These are phyloP conservation scores for Candida coleopterorum DNA, from an alignment of 805 yeast species.

Conservation along the genomic window DNA sequence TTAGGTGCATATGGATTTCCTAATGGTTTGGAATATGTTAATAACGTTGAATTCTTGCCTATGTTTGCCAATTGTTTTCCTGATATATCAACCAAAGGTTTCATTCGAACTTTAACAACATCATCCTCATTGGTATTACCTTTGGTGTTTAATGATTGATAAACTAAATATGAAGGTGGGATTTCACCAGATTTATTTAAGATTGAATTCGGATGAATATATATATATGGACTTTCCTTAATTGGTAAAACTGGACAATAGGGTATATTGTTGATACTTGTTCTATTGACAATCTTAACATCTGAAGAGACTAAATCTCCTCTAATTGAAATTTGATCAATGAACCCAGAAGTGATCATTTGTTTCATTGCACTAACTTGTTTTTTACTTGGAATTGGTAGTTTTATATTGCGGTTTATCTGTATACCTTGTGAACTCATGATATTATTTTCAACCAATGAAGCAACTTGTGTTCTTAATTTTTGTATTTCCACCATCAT, in stretches of 20 bases:
- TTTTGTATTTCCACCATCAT: conserved; percentile 81
- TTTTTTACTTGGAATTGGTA: conserved; percentile 60
- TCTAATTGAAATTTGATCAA: conserved; percentile 85
- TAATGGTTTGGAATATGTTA: conserved; percentile 86
- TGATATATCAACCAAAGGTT: conserved; percentile 68
- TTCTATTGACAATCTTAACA: conserved; percentile 51
- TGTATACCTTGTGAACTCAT: conserved; percentile 52
- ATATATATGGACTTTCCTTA: conserved; percentile 53
- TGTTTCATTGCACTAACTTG: conserved; percentile 84
- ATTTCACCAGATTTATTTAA: conserved; percentile 54
- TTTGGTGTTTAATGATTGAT: conserved; percentile 53
- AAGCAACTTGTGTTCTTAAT: conserved; percentile 72
- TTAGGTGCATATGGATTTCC: conserved; percentile 89
- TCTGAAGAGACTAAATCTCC: conserved; percentile 72
- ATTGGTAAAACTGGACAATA: conserved; percentile 49
- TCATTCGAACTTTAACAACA: conserved; percentile 53
- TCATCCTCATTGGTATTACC: conserved; percentile 46
- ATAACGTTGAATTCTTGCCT: conserved; percentile 64
- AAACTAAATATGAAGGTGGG: conserved; percentile 80
- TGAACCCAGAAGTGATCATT: conserved; percentile 86
- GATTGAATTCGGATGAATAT: conserved; percentile 76
- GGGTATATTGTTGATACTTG: conserved; percentile 57
- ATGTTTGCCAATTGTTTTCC: conserved; percentile 76
- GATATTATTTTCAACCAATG: conserved; percentile 54
- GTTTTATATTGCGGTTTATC: conserved; percentile 33